phyloP scores from a whole-genome alignment of 176 grass and related monocot genomes.

The Puya raimondii region DNA sequence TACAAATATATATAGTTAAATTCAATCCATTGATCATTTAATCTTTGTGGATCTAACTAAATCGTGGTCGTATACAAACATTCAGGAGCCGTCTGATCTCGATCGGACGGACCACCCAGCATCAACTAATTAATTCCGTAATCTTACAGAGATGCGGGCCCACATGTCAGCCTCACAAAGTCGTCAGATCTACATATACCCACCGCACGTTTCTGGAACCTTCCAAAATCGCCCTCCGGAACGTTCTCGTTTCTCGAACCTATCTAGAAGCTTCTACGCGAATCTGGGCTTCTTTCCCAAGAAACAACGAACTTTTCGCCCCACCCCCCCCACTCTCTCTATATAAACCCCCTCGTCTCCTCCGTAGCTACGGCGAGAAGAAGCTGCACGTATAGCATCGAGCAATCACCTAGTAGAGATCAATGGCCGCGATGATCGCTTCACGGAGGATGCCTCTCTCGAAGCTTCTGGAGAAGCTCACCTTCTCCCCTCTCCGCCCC shows the following conservation, averaged over 20 bases:
- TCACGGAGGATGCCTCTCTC: conserved; percentile 31
- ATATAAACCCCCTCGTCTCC: conserved; percentile 3
- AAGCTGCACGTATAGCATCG: not conserved
- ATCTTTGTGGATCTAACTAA: no score
- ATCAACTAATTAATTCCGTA: no score
- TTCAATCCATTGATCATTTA: no score
- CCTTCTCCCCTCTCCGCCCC: conserved; percentile 11
- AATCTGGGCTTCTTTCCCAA: conserved; percentile 37
- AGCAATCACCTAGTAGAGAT: not conserved
- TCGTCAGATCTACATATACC: no score
- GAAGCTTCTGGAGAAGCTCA: conserved; percentile 44
- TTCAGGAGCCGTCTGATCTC: not conserved
- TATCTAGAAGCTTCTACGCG: conserved; percentile 45
- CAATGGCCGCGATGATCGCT: conserved; percentile 44
- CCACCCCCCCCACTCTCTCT: not conserved
- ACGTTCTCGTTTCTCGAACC: conserved; percentile 10
- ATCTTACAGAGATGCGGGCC: no score
- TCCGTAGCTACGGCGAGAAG: not conserved
- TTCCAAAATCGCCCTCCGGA: conserved; percentile 18
- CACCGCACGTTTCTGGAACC: not conserved
- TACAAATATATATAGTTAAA: no score
- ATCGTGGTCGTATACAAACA: no score
- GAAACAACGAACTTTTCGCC: conserved; percentile 4
- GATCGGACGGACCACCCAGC: not conserved
- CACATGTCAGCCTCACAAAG: no score